phyloP scores from a whole-genome alignment of 1,284 basidiomycete genomes.

The Fomitopsis schrenkii region DNA sequence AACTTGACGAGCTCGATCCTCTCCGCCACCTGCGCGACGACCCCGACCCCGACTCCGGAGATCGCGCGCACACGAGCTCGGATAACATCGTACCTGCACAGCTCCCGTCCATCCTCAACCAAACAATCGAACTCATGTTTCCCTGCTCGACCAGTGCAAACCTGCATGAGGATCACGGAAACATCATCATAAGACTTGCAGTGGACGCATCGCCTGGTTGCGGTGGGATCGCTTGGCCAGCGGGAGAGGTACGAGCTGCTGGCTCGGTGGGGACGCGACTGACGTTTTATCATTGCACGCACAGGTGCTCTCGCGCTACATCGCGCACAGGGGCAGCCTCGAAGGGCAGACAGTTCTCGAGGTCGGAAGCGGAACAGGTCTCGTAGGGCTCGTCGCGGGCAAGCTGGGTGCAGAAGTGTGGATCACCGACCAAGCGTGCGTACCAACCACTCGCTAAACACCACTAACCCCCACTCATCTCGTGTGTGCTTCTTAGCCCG shows the following conservation, averaged over 20 bases:
- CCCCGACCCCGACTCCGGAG: too few species aligned
- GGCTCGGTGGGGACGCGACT: slow-evolving; percentile 61
- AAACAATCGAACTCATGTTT: slow-evolving; percentile 45
- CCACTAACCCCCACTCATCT: too few species aligned
- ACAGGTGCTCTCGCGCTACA: slow-evolving; percentile 75
- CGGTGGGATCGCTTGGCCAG: slow-evolving; percentile 90
- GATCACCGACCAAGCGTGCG: slow-evolving; percentile 90
- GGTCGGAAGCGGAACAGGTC: slow-evolving; percentile 86
- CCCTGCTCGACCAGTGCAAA: slow-evolving; percentile 15
- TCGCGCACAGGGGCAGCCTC: slow-evolving; percentile 57
- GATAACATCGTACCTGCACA: too few species aligned
- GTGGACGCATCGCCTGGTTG: slow-evolving; percentile 85
- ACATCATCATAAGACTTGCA: slow-evolving; percentile 38
- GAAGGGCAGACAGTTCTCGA: slow-evolving; percentile 66
- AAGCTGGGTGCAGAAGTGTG: slow-evolving; percentile 62
- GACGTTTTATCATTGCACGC: too few species aligned
- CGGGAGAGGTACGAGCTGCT: slow-evolving; percentile 90
- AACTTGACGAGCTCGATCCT: slow-evolving; percentile 55
- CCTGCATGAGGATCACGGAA: not conserved
- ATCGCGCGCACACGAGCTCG: too few species aligned
- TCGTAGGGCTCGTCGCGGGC: slow-evolving; percentile 83
- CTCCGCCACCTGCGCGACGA: slow-evolving; percentile 47
- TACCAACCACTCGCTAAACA: slow-evolving; percentile 18
- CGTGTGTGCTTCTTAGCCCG: too few species aligned
- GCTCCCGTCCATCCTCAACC: too few species aligned